Evolutionary conservation across 768 basidiomycete genomes (phyloP).

Genomic region (Suillus sp.): DNA sequence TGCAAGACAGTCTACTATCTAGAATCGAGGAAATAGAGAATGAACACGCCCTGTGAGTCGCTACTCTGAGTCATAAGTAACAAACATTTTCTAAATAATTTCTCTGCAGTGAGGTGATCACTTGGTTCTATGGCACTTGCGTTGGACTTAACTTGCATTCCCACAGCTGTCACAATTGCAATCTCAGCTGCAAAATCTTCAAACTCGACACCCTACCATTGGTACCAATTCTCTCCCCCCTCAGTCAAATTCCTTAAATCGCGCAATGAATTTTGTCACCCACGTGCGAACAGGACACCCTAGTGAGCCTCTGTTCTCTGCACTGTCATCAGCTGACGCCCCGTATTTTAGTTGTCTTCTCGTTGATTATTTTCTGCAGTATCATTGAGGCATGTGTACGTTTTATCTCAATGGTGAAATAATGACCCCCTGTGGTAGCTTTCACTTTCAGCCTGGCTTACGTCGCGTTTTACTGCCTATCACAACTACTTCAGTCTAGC

Average conservation of each 20-base stretch:
- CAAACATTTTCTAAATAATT: neutral
- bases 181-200: conserved; percentile 38
- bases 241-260: conserved; percentile 52
- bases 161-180: conserved; percentile 36
- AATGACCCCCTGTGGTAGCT: conserved; percentile 43
- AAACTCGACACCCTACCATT: conserved; percentile 31
- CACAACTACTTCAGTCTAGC: conserved; percentile 50
- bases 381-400: conserved; percentile 58
- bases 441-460: conserved; percentile 72
- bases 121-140: neutral
- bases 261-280: conserved; percentile 38
- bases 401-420: neutral
- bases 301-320: conserved; percentile 38
- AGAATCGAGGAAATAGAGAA: conserved; percentile 36
- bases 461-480: conserved; percentile 56
- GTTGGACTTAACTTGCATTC: conserved; percentile 20
- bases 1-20: conserved; percentile 38
- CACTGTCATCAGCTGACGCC: conserved; percentile 4
- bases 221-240: conserved; percentile 53
- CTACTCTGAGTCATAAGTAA: neutral
- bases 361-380: conserved; percentile 52
- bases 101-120: conserved; percentile 10
- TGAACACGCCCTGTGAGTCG: conserved; percentile 30
- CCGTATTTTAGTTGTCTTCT: conserved; percentile 51
- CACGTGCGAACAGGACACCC: conserved; percentile 56